Base-by-base conservation (phyloP, 2,329 filamentous ascomycete genomes). In the Aureobasidium sp. region DNA sequence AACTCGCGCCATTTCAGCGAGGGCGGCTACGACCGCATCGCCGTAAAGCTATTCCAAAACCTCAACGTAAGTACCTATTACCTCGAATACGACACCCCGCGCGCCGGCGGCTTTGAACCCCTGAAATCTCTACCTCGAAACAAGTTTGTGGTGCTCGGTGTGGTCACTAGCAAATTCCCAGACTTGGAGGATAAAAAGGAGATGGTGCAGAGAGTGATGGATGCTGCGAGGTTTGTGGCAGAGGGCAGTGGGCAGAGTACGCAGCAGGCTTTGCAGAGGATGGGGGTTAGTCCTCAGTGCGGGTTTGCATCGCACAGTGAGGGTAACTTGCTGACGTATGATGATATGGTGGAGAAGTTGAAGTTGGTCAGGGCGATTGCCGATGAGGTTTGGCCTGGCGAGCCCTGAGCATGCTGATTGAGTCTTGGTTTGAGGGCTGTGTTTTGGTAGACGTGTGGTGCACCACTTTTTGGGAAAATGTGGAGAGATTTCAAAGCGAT, bases 291-390 rank as follows among this genome's bases (percentile, higher is more conserved):
- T 70, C 87, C 88, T 0, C 87, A 90, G 76, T 73, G 71, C 64
- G 71, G 71, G 1, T 73, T 73, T 73, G 89, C 87, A 39, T 89
- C 85, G 39, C 88, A 92, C 71, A 84, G 87, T 67, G 85, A 82
- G 68, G 89, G 88, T 0, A 91, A 92, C 70, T 81, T 84, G 15
- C 78, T 92, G 60, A 82, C 80, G 25, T 65, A 55, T 36, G 83
- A 89, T 49, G 87, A 89, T 65, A 87, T 91, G 85, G 84, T 84
- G 75, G 84, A 82, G 73, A 92, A 91, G 78, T 75, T 92, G 69
- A 78, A 82, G 66, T 75, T 92, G 58, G 87, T 91, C 20, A 82
- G 88, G 65, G 79, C 84, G 67, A 84, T 92, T 68, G 88, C 89
- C 2, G 83, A 91, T 70, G 84, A 87, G 69, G 82, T 91, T 63